Percentiles rank a stretch among this genome's conserved stretches.
Evolutionary conservation across 148 eudicot species (phyloP).

Genomic region (Hydrangea macrophylla): DNA sequence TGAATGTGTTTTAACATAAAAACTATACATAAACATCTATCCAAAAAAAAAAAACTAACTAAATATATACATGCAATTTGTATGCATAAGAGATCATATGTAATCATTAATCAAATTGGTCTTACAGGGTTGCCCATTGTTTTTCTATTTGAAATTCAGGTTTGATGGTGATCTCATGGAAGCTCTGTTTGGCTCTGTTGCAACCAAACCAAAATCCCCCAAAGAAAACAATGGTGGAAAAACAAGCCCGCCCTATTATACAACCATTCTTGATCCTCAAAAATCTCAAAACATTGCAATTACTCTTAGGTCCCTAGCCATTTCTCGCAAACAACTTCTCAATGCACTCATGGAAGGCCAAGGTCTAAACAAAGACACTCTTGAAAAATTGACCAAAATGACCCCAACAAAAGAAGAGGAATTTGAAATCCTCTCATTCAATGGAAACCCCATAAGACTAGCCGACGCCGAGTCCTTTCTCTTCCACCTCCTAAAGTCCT

Average conservation of each 20-base stretch:
- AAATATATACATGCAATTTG: too few relatives aligned
- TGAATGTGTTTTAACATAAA: too few relatives aligned
- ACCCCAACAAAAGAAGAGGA: conserved; percentile 71
- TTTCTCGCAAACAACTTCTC: conserved; percentile 52
- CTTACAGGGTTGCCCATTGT: too few relatives aligned
- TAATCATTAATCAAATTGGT: too few relatives aligned
- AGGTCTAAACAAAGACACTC: conserved; percentile 55
- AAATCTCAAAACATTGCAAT: conserved; percentile 85
- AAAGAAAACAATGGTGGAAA: conserved; percentile 13
- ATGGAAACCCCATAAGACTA: conserved; percentile 61
- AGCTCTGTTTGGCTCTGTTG: conserved; percentile 74
- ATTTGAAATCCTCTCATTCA: conserved; percentile 46
- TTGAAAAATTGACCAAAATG: conserved; percentile 68
- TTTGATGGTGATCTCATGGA: conserved; percentile 89
- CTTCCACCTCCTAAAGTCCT: conserved; percentile 55
- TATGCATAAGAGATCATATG: too few relatives aligned
- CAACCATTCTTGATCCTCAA: conserved; percentile 60
- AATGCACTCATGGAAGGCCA: conserved; percentile 53
- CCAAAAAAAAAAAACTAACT: too few relatives aligned
- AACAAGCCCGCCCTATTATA: conserved; percentile 43
- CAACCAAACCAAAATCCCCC: conserved; percentile 54
- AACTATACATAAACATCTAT: too few relatives aligned
- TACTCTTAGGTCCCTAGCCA: conserved; percentile 59
- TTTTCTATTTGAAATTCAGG: too few relatives aligned
- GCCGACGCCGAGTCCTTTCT: conserved; percentile 94